A percentile compares a stretch with the other conserved stretches of the same genome.
These are phyloP conservation scores for Pythium sp. DNA, from an alignment of 352 stramenopile species.

Conservation along the genomic window DNA sequence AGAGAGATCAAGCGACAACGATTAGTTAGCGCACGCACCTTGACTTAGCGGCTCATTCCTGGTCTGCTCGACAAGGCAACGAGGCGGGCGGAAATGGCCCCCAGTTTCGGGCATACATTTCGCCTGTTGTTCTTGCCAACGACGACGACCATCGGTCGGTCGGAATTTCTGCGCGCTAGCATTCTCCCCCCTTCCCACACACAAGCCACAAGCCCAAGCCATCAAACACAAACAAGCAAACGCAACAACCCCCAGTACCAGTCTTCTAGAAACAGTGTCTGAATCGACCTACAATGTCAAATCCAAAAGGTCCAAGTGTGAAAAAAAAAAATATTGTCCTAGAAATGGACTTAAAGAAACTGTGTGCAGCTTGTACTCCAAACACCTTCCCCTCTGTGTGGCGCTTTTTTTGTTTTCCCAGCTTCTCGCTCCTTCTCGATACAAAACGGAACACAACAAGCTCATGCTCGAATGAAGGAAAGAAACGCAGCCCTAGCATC, in stretches of 20 bases:
- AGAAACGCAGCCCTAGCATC: neutral
- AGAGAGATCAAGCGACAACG: neutral
- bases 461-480: neutral
- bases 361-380: neutral
- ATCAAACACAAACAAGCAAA: neutral
- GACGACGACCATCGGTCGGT: slow-evolving; percentile 18
- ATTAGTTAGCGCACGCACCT: neutral
- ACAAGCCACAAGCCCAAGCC: neutral
- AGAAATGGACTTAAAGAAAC: neutral
- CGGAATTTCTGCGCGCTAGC: neutral
- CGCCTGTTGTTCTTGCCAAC: slow-evolving; percentile 13
- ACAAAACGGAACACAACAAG: slow-evolving; percentile 13
- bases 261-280: neutral
- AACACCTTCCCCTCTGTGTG: neutral
- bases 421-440: slow-evolving; percentile 1
- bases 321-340: neutral
- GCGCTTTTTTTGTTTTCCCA: slow-evolving; percentile 7
- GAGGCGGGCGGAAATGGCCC: neutral
- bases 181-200: neutral
- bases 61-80: slow-evolving; percentile 1
- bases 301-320: neutral
- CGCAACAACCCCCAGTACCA: neutral
- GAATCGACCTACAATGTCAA: too few species aligned
- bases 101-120: slow-evolving; percentile 14
- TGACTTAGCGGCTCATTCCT: neutral